Evolutionary conservation across 163 green algal genomes (phyloP).

Genomic region (Chlorella variabilis): DNA sequence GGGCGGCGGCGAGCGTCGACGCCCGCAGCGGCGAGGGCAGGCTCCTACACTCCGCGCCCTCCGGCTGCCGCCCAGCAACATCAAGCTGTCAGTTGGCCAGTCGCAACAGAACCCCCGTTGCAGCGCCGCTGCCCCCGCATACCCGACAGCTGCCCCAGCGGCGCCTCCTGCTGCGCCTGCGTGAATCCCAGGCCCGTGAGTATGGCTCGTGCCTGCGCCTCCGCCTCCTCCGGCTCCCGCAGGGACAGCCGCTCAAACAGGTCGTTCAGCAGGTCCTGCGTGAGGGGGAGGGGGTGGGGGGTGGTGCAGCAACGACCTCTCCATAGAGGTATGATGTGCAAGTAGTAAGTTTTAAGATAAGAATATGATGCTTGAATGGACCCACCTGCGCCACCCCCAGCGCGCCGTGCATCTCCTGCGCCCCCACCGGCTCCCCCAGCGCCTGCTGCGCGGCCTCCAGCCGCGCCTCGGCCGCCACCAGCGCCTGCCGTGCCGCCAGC

Average conservation of each 20-base stretch:
- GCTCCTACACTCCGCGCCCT: too few relatives aligned
- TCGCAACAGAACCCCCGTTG: too few relatives aligned
- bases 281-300: not conserved
- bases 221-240: constrained; percentile 36
- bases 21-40: too few relatives aligned
- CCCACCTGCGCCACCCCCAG: constrained; percentile 18
- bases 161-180: constrained; percentile 21
- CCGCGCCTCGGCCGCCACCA: constrained; percentile 43
- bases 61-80: too few relatives aligned
- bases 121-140: not conserved
- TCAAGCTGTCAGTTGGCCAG: too few relatives aligned
- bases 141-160: constrained; percentile 39
- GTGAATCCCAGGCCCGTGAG: constrained; percentile 34
- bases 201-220: constrained; percentile 27
- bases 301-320: too few relatives aligned
- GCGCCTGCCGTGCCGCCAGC: constrained; percentile 43
- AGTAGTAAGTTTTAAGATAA: too few relatives aligned
- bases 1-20: not conserved
- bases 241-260: constrained; percentile 35
- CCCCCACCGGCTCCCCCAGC: not conserved
- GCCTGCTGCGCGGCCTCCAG: not conserved
- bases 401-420: constrained; percentile 4
- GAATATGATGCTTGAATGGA: too few relatives aligned
- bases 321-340: too few relatives aligned
- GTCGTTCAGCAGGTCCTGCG: constrained; percentile 26